Base-by-base conservation (phyloP, 345 rosid genomes). In the Corchorus olitorius region DNA sequence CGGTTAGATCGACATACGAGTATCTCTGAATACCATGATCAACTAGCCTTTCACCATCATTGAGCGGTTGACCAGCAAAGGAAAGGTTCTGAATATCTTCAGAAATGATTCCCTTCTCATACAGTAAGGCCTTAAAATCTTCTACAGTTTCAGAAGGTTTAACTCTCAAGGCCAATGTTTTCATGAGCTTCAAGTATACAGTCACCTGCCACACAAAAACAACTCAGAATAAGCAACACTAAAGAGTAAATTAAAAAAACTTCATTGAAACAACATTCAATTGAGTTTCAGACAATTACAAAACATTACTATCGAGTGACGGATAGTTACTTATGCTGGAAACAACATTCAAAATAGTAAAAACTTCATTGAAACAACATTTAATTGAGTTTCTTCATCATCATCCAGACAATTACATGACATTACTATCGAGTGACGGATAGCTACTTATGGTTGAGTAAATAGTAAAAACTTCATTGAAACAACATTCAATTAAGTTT, bases 171-270 rank as follows among this genome's bases (percentile, higher is more conserved):
- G 77, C 72, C 19, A 68, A 55, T 12, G 81, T 83, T 74, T 87
- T 85, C 65, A 50, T 75, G 74, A 85, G 52, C 41, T 78, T 77
- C 76, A 83, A 68, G 72, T 70, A 81, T 11, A 85, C 14, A n/a
- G 78, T 75, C 41, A 76, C 80, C 90, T 81, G 73, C 62, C 62
- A 70, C 35, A 70, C 45, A 19, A 54, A 35, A 8, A 52, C 20
- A 35, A 37, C 48, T 34, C 5, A 58, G 49, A 34, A 70, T 52
- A 34, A 70, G 74, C 46, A 5, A 67, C 46, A 53, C 53, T 22
- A 67, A 46, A 43, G 53, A 22, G 39, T 39, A 39, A 10, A 27
- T 27, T 0, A 1, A 0, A 27, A 27, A 27, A 27, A 27, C 27
- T 27, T 27, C 27, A 27, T 27, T 27, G 27, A 27, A 27, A 27